Conservation (phyloP, 1,284 basidiomycete species). For the Anthracocystis panici-leucophaei region DNA sequence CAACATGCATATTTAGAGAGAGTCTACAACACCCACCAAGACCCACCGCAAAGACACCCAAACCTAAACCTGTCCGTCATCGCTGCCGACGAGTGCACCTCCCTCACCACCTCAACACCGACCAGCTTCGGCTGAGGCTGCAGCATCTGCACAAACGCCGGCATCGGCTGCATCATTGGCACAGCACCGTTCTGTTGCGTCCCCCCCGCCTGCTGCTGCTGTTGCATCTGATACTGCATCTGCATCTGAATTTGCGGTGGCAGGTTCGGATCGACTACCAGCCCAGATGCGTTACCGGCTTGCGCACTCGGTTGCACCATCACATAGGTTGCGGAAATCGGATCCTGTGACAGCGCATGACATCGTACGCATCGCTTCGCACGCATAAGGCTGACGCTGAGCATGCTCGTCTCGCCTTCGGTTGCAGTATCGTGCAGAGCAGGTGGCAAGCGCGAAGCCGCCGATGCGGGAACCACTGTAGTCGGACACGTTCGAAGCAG, state of each 20-base stretch:
- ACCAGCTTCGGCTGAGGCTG: slow-evolving; percentile 24
- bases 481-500: slow-evolving; percentile 11
- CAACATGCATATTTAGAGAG: not conserved
- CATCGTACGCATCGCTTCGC: slow-evolving; percentile 45
- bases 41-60: slow-evolving; percentile 40
- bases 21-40: slow-evolving; percentile 43
- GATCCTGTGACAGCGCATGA: slow-evolving; percentile 33
- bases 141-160: slow-evolving; percentile 18
- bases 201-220: slow-evolving; percentile 13
- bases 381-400: slow-evolving; percentile 24
- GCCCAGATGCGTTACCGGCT: not conserved
- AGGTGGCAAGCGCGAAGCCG: slow-evolving; percentile 1
- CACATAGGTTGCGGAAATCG: slow-evolving; percentile 20
- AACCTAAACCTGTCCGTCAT: slow-evolving; percentile 10
- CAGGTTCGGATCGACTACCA: slow-evolving; percentile 25
- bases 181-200: not conserved
- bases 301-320: not conserved
- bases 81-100: not conserved
- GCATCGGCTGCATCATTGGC: not conserved
- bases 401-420: not conserved
- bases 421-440: not conserved
- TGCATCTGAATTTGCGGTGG: slow-evolving; percentile 38
- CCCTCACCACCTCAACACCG: slow-evolving; percentile 7
- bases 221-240: slow-evolving; percentile 17
- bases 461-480: not conserved